These are phyloP conservation scores for Bretschneidera sinensis DNA, from an alignment of 345 rosid species.

Conservation along the genomic window DNA sequence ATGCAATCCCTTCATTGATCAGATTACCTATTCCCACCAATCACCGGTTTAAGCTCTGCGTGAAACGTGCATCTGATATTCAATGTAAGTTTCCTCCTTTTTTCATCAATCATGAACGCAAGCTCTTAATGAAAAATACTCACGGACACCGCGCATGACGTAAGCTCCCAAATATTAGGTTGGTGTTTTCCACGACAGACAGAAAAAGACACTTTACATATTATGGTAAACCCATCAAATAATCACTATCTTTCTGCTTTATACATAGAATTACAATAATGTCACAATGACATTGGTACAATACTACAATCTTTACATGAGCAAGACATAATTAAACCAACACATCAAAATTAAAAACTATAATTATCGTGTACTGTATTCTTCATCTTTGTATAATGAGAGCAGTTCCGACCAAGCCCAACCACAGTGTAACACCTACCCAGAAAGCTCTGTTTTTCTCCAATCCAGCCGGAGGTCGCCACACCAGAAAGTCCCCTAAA, in stretches of 20 bases:
- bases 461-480: conserved; percentile 70
- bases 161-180: too few relatives aligned
- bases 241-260: conserved; percentile 14
- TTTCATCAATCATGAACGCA: too few relatives aligned
- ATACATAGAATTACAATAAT: conserved; percentile 13
- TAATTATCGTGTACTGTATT: not conserved
- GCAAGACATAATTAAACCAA: conserved; percentile 30
- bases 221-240: not conserved
- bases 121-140: too few relatives aligned
- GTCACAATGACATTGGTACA: not conserved
- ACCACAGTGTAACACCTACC: conserved; percentile 74
- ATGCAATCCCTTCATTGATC: too few relatives aligned
- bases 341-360: conserved; percentile 11
- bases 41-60: too few relatives aligned
- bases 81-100: too few relatives aligned
- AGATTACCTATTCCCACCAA: too few relatives aligned
- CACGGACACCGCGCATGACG: too few relatives aligned
- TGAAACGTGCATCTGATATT: too few relatives aligned
- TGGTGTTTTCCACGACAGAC: too few relatives aligned
- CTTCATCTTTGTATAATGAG: conserved; percentile 61
- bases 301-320: conserved; percentile 11
- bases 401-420: conserved; percentile 87
- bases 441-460: conserved; percentile 69
- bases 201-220: too few relatives aligned
- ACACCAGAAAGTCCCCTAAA: conserved; percentile 63